Evolutionary conservation across 1,284 basidiomycete species (phyloP).

Genomic region (Austroboletus novae-zelandiae): DNA sequence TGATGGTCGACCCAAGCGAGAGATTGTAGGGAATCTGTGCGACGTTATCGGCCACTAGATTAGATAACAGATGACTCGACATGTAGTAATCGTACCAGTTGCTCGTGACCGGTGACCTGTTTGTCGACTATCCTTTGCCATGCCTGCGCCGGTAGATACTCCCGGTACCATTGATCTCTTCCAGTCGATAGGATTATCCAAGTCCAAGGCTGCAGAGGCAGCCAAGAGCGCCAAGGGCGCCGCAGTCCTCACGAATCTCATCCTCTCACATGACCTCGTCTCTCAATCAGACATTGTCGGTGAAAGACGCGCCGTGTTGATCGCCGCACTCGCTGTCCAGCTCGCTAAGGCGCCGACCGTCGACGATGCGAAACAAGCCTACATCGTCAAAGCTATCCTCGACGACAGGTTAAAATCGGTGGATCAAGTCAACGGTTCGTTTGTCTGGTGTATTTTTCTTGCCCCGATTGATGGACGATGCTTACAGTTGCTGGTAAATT

Average conservation of each 20-base stretch:
- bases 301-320: slow-evolving; percentile 78
- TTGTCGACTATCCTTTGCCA: neutral
- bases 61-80: slow-evolving; percentile 2
- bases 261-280: slow-evolving; percentile 57
- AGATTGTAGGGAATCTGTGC: slow-evolving; percentile 46
- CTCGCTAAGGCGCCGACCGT: slow-evolving; percentile 53
- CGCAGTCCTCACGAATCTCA: slow-evolving; percentile 66
- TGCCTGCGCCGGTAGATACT: slow-evolving; percentile 13
- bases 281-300: slow-evolving; percentile 46
- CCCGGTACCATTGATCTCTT: slow-evolving; percentile 55
- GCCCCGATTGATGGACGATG: neutral
- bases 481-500: slow-evolving; percentile 78
- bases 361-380: slow-evolving; percentile 57
- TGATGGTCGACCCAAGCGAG: slow-evolving; percentile 45
- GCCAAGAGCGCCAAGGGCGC: slow-evolving; percentile 79
- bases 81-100: neutral
- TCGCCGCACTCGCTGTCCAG: slow-evolving; percentile 69
- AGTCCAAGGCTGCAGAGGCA: slow-evolving; percentile 81
- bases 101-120: neutral
- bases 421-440: slow-evolving; percentile 86
- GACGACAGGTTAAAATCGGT: slow-evolving; percentile 74
- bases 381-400: slow-evolving; percentile 68
- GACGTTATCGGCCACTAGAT: slow-evolving; percentile 42
- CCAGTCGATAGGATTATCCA: slow-evolving; percentile 76
- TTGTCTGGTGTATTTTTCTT: neutral